Evolutionary conservation across 192 early-diverging fungal species (phyloP).

Genomic region (Backusella mclennaniae): DNA sequence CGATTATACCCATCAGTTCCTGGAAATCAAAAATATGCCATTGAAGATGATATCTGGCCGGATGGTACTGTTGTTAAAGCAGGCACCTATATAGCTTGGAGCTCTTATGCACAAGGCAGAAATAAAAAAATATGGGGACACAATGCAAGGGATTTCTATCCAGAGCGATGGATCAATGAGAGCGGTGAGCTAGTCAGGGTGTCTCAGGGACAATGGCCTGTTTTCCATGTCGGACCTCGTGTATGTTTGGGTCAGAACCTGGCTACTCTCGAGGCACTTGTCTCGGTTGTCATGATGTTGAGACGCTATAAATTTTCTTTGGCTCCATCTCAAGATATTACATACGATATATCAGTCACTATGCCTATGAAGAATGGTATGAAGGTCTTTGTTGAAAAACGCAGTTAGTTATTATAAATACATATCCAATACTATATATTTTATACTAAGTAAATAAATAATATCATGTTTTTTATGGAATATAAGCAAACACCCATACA

Average conservation of each 20-base stretch:
- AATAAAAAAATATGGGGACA: constrained; percentile 57
- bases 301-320: constrained; percentile 38
- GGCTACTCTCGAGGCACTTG: constrained; percentile 43
- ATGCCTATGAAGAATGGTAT: constrained; percentile 35
- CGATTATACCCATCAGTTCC: constrained; percentile 72
- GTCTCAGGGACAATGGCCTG: constrained; percentile 47
- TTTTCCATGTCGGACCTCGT: constrained; percentile 59
- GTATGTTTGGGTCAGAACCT: constrained; percentile 39
- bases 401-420: constrained; percentile 3
- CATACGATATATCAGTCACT: constrained; percentile 17
- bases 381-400: constrained; percentile 28
- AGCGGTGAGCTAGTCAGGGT: constrained; percentile 28
- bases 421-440: not conserved
- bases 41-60: constrained; percentile 58
- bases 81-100: constrained; percentile 51
- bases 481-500: no score
- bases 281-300: constrained; percentile 36
- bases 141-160: constrained; percentile 59
- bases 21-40: constrained; percentile 47
- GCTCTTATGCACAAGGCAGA: constrained; percentile 52
- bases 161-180: constrained; percentile 61
- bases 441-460: no score
- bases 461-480: no score
- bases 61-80: constrained; percentile 52
- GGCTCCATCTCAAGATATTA: constrained; percentile 30